phyloP scores from a whole-genome alignment of 2,329 filamentous ascomycete genomes.

The Karstenula rhodostoma region DNA sequence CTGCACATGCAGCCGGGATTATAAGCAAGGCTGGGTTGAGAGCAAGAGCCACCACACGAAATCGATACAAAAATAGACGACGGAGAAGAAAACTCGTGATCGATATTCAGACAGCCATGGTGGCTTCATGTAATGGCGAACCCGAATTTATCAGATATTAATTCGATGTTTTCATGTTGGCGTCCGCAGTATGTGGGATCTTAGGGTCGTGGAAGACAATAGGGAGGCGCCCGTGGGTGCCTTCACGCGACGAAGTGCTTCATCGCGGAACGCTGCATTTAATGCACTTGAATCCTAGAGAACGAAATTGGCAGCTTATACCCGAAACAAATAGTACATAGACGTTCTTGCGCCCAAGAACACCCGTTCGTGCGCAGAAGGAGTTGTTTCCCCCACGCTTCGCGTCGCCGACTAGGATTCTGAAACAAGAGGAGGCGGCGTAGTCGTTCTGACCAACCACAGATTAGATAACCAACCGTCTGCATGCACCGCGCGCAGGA shows the following conservation, averaged over 20 bases:
- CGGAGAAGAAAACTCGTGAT: too few relatives aligned
- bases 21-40: not conserved
- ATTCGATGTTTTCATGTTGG: too few relatives aligned
- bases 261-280: not conserved
- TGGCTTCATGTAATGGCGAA: too few relatives aligned
- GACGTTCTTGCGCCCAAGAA: not conserved
- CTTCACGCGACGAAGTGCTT: not conserved
- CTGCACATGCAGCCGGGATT: slow-evolving; percentile 1
- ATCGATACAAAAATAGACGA: not conserved
- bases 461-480: not conserved
- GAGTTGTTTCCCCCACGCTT: slow-evolving; percentile 5
- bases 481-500: slow-evolving; percentile 3
- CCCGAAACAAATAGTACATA: not conserved
- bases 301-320: not conserved
- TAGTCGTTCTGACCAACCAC: not conserved
- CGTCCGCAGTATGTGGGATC: too few relatives aligned
- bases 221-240: too few relatives aligned
- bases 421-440: slow-evolving; percentile 9
- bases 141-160: too few relatives aligned
- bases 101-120: too few relatives aligned
- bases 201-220: too few relatives aligned
- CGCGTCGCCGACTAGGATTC: not conserved
- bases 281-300: not conserved
- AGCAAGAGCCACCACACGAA: not conserved
- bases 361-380: not conserved